Evolutionary conservation across 306 rosid genomes (phyloP).

Genomic region (Geum urbanum): DNA sequence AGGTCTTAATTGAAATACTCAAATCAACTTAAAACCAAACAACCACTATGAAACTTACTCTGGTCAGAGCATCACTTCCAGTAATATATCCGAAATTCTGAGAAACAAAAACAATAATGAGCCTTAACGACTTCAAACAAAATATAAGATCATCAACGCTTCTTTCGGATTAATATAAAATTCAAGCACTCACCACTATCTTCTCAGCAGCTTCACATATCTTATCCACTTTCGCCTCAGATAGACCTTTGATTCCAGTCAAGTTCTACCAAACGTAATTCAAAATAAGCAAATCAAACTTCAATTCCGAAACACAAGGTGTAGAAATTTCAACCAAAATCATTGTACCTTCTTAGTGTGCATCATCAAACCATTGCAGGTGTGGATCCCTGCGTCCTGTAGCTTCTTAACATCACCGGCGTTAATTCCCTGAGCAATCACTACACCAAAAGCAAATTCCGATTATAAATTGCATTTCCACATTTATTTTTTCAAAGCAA

Average conservation of each 20-base stretch:
- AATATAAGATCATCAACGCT: background rate
- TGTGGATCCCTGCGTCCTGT: constrained; percentile 92
- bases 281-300: background rate
- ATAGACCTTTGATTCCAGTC: constrained; percentile 87
- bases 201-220: constrained; percentile 97
- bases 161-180: constrained; percentile 11
- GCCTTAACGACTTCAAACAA: background rate
- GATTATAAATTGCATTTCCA: background rate
- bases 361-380: constrained; percentile 97
- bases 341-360: constrained; percentile 78
- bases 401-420: constrained; percentile 98
- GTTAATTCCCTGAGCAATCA: constrained; percentile 84
- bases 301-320: background rate
- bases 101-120: too few relatives aligned
- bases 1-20: too few relatives aligned
- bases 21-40: too few relatives aligned
- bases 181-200: constrained; percentile 56
- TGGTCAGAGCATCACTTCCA: too few relatives aligned
- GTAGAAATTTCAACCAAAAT: constrained; percentile 2
- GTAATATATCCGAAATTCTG: too few relatives aligned
- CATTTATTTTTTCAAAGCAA: background rate
- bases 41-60: too few relatives aligned
- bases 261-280: constrained; percentile 44
- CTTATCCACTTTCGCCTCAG: constrained; percentile 95
- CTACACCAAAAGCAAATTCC: constrained; percentile 31